phyloP scores from a whole-genome alignment of 75 land plant species.

The Isoetes taiwanensis region DNA sequence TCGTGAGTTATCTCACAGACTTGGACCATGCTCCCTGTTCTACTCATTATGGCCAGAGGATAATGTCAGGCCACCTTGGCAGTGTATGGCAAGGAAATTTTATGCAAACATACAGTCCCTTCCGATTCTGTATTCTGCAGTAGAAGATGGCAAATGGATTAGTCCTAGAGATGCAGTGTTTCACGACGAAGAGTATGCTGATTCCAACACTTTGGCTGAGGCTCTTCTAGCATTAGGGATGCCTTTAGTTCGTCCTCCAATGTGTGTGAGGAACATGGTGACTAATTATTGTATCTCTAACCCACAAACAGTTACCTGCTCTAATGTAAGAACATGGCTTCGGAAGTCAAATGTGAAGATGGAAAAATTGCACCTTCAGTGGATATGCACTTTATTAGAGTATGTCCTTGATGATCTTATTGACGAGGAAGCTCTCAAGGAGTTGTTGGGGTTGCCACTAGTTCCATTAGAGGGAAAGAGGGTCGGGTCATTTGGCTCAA shows the following conservation, averaged over 20 bases:
- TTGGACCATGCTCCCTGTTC: slow-evolving; percentile 30
- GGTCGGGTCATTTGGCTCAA: slow-evolving; percentile 44
- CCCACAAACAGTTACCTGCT: slow-evolving; percentile 37
- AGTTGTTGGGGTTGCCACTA: slow-evolving; percentile 39
- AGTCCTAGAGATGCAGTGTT: slow-evolving; percentile 49
- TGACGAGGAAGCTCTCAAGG: slow-evolving; percentile 53
- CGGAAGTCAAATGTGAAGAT: slow-evolving; percentile 13
- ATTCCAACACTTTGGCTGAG: slow-evolving; percentile 38
- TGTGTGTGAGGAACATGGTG: slow-evolving; percentile 29
- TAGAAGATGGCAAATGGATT: slow-evolving; percentile 72
- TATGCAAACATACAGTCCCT: slow-evolving; percentile 29
- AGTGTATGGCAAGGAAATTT: slow-evolving; percentile 43
- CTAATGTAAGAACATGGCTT: slow-evolving; percentile 43
- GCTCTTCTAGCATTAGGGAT: slow-evolving; percentile 46
- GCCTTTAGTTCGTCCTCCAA: slow-evolving; percentile 55
- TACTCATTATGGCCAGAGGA: slow-evolving; percentile 81
- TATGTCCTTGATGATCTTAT: slow-evolving; percentile 72
- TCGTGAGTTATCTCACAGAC: slow-evolving; percentile 24
- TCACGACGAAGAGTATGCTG: slow-evolving; percentile 48
- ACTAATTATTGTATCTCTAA: slow-evolving; percentile 19
- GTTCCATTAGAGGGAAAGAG: slow-evolving; percentile 63
- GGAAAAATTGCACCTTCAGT: slow-evolving; percentile 17
- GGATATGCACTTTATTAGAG: slow-evolving; percentile 40
- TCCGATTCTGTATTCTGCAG: slow-evolving; percentile 42
- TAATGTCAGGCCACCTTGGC: slow-evolving; percentile 72